Base-by-base conservation (phyloP, 768 basidiomycete genomes). In the Lentinula detonsa region DNA sequence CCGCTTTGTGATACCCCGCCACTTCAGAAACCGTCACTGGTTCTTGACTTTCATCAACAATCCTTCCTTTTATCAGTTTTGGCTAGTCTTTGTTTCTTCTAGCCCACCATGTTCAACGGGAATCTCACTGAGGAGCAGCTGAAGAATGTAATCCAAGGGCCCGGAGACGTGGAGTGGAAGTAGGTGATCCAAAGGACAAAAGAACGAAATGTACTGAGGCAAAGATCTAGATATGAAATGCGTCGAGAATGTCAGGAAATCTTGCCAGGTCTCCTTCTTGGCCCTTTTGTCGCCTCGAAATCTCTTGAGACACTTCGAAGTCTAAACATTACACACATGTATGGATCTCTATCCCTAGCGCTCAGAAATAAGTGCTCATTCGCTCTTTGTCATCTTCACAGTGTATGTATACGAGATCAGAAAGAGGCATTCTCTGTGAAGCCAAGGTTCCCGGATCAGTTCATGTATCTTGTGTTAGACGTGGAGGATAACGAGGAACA, bases 401-500 rank as follows among this genome's bases (percentile, higher is more conserved):
- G 93, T 61, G 85, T 94, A 16, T 95, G 93, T 68, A 93, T 95
- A 69, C 87, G 93, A 49, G 93, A 95, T 70, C 84, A 80, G 61
- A 93, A 93, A 69, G 93, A 95, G 70, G 90, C 93, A 0, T 95
- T 94, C 74, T 91, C 94, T 15, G 91, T 97, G 57, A 79, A 82
- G 59, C 91, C 94, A 2, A 85, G 93, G 23, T 97, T 94, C 68
- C 87, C 87, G 2, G 88, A 88, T 0, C 76, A 83, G 21, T 93
- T 95, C 74, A 67, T 70, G 42, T 97, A 97, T 71, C 72, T 93
- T 69, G 85, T 86, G 1, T 77, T 96, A 37, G 89, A 95, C 70
- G 91, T 97, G 31, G 83, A 93, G 70, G 94, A 97, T 71, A 93
- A 85, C 65, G 93, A 95, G 71, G 94, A 96, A 69, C 95, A 97